These are phyloP conservation scores for Jaminaea rosea DNA, from an alignment of 1,284 basidiomycete genomes.

Conservation along the genomic window DNA sequence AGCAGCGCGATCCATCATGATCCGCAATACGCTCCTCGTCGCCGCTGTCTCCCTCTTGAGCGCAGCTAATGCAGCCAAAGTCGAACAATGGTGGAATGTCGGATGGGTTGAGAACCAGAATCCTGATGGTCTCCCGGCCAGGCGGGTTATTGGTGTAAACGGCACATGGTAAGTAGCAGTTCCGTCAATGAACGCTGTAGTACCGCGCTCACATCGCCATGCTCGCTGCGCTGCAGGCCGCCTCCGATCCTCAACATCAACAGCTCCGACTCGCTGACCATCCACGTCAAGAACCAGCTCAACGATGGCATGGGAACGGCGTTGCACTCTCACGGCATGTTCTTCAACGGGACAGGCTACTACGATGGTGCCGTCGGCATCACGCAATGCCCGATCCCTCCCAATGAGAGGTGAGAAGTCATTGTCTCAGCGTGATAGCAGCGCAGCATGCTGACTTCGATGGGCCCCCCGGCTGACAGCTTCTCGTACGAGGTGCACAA, in stretches of 20 bases:
- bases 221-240: too few relatives aligned
- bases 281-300: slow-evolving; percentile 16
- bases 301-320: slow-evolving; percentile 12
- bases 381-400: slow-evolving; percentile 81
- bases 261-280: slow-evolving; percentile 13
- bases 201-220: too few relatives aligned
- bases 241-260: slow-evolving; percentile 19
- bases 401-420: slow-evolving; percentile 60
- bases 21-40: background rate
- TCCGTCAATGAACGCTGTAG: too few relatives aligned
- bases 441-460: too few relatives aligned
- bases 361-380: slow-evolving; percentile 77
- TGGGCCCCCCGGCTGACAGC: too few relatives aligned
- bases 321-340: slow-evolving; percentile 63
- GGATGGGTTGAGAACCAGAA: slow-evolving; percentile 48
- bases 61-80: slow-evolving; percentile 20
- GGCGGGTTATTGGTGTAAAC: slow-evolving; percentile 12
- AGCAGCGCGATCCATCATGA: too few relatives aligned
- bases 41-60: background rate
- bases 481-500: slow-evolving; percentile 72
- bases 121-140: slow-evolving; percentile 28
- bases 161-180: too few relatives aligned
- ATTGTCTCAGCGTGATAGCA: too few relatives aligned
- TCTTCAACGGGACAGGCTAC: slow-evolving; percentile 71
- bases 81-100: slow-evolving; percentile 58